phyloP scores from a whole-genome alignment of 2,329 filamentous ascomycete species.

The Stagonosporopsis vannaccii region DNA sequence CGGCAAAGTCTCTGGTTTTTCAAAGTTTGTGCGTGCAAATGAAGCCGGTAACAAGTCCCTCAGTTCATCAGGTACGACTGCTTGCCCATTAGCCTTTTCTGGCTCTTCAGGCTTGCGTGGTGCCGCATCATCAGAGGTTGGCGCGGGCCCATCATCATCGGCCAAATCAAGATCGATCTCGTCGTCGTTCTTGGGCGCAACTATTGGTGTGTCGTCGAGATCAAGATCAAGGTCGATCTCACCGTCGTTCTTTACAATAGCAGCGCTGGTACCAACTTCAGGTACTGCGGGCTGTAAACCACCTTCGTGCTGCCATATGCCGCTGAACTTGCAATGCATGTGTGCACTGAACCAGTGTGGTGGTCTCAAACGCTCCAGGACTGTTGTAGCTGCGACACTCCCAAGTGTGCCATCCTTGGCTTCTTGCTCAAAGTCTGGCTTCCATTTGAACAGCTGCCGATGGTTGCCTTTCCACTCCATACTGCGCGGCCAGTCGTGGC shows the following conservation, averaged over 20 bases:
- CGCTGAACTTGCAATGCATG: slow-evolving; percentile 86
- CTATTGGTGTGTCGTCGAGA: slow-evolving; percentile 50
- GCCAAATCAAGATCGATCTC: slow-evolving; percentile 54
- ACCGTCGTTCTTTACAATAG: slow-evolving; percentile 63
- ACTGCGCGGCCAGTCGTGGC: slow-evolving; percentile 92
- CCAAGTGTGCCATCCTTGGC: slow-evolving; percentile 78
- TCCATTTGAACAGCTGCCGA: slow-evolving; percentile 72
- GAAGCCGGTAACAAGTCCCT: slow-evolving; percentile 78
- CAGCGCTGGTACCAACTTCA: slow-evolving; percentile 6
- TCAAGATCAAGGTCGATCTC: slow-evolving; percentile 64
- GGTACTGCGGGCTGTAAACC: slow-evolving; percentile 35
- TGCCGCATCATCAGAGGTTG: slow-evolving; percentile 16
- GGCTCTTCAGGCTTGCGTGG: slow-evolving; percentile 19
- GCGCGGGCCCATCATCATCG: slow-evolving; percentile 32
- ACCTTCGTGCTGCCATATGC: slow-evolving; percentile 59
- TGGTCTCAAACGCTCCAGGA: slow-evolving; percentile 83
- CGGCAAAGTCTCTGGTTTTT: slow-evolving; percentile 52
- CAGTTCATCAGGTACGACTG: slow-evolving; percentile 66
- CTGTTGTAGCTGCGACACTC: slow-evolving; percentile 77
- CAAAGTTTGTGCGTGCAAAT: slow-evolving; percentile 59
- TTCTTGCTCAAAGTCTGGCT: slow-evolving; percentile 78
- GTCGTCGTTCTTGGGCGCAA: slow-evolving; percentile 39
- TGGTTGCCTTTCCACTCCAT: slow-evolving; percentile 82
- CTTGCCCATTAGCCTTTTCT: slow-evolving; percentile 1
- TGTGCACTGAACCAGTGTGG: slow-evolving; percentile 90